phyloP scores from a whole-genome alignment of 208 protist species.

The Trypanosoma caninum region DNA sequence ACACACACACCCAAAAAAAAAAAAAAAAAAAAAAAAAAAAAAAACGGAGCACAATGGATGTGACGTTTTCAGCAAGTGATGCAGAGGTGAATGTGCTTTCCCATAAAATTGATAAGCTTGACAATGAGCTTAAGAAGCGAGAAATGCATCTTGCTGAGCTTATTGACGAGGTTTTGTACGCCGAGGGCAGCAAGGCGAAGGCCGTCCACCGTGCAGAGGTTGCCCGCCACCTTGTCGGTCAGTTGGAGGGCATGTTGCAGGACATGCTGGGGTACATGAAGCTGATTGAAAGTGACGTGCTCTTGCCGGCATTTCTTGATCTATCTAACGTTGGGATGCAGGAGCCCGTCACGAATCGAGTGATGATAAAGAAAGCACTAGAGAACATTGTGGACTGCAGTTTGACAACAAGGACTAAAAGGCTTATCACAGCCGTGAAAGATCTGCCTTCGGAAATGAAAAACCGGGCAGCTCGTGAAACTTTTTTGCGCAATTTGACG shows the following conservation, averaged over 20 bases:
- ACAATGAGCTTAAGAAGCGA: constrained; percentile 43
- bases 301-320: constrained; percentile 41
- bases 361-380: not conserved
- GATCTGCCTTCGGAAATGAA: constrained; percentile 5
- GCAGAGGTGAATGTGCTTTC: constrained; percentile 17
- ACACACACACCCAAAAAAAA: no score
- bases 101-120: constrained; percentile 28
- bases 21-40: not conserved
- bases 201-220: constrained; percentile 29
- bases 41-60: not conserved
- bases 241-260: constrained; percentile 33
- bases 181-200: constrained; percentile 41
- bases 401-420: constrained; percentile 17
- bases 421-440: constrained; percentile 10
- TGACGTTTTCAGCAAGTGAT: not conserved
- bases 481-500: constrained; percentile 16
- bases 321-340: constrained; percentile 26
- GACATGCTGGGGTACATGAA: constrained; percentile 50
- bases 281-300: constrained; percentile 42
- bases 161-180: constrained; percentile 73
- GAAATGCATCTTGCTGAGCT: constrained; percentile 76
- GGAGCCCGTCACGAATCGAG: constrained; percentile 8
- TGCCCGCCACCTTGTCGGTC: constrained; percentile 25
- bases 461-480: constrained; percentile 15
- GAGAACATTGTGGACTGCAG: constrained; percentile 5